Evolutionary conservation across 129 eudicot genomes (phyloP), one percentile per base, ranked within the genome.

Genomic region (Flaveria trinervia): DNA sequence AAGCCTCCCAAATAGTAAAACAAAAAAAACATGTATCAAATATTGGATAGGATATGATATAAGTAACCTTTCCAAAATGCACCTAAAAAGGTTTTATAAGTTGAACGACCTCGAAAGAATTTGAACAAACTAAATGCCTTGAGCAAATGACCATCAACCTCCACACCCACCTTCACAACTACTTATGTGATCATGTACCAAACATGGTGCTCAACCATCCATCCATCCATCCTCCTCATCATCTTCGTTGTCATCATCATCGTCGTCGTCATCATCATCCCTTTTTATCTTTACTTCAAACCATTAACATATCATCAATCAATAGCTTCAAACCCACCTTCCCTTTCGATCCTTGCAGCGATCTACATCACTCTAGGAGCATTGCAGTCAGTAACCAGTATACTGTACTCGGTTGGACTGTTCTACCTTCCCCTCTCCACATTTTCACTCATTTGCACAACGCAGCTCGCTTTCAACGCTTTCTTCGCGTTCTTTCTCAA

Each of bases 181-280:
- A 79, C 77, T 71, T 79, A 71, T 61, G 83, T 79, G 41, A 36
- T 36, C 83, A 79, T 70, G 82, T 71, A 79, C 44, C 44, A 79
- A 79, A 79, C 83, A 71, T 79, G 82, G 43, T 77, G 61, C 28
- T 39, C 9, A 52, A 7, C 44, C 25, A 30, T 61, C 41, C 41
- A 4, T 36, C 41, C 30, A 28, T 28, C 4, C 30, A 2, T 28
- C 30, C 2, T 28, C 30, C 0, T 28, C 30, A 28, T 28, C 30
- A 28, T 28, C 30, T n/a, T n/a, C n/a, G n/a, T 85, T 66, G 86
- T 86, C 7, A 70, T 81, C 51, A 75, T 85, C 30, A 36, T 81
- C 28, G n/a, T n/a, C n/a, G n/a, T 85, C 71, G 86, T 86, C 7
- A 70, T 81, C 51, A 75, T 85, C 30, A 36, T 81, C 28, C 88